phyloP scores from a whole-genome alignment of 2,329 filamentous ascomycete genomes.

The Dendryphion nanum region DNA sequence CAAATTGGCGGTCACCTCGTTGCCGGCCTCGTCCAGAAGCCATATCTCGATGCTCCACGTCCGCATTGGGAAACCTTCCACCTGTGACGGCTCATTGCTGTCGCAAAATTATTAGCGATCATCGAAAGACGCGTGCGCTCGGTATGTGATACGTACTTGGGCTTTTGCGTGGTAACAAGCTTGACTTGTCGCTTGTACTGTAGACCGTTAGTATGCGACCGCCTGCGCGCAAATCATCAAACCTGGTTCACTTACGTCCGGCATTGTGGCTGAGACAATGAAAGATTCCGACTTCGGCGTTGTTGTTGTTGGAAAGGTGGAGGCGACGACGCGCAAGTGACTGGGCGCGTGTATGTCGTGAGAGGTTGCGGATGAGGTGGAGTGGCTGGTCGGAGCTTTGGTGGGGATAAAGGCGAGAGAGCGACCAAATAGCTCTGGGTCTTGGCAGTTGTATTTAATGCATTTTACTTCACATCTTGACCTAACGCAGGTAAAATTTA shows the following conservation, averaged over 20 bases:
- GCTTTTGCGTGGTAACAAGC: conserved; percentile 86
- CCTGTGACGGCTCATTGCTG: conserved; percentile 75
- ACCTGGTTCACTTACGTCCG: conserved; percentile 47
- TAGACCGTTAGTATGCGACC: background rate
- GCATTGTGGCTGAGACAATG: conserved; percentile 36
- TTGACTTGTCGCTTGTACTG: conserved; percentile 83
- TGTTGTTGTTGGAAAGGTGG: conserved; percentile 1
- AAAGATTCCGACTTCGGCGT: background rate
- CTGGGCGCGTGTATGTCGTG: conserved; percentile 16
- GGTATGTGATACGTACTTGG: conserved; percentile 64
- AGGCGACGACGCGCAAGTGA: conserved; percentile 11
- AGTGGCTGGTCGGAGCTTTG: too few relatives aligned
- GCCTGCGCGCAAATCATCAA: too few relatives aligned
- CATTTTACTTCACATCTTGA: too few relatives aligned
- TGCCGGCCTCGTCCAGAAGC: conserved; percentile 80
- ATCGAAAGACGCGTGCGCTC: conserved; percentile 8
- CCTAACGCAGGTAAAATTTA: too few relatives aligned
- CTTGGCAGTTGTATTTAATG: too few relatives aligned
- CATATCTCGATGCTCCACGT: conserved; percentile 86
- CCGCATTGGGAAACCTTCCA: conserved; percentile 89
- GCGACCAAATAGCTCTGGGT: too few relatives aligned
- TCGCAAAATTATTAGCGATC: conserved; percentile 10
- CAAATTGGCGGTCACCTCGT: conserved; percentile 76
- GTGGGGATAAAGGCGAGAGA: too few relatives aligned
- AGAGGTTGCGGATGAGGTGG: conserved; percentile 10